phyloP scores from a whole-genome alignment of 805 yeast species.

The Metschnikowia santaceciliae region DNA sequence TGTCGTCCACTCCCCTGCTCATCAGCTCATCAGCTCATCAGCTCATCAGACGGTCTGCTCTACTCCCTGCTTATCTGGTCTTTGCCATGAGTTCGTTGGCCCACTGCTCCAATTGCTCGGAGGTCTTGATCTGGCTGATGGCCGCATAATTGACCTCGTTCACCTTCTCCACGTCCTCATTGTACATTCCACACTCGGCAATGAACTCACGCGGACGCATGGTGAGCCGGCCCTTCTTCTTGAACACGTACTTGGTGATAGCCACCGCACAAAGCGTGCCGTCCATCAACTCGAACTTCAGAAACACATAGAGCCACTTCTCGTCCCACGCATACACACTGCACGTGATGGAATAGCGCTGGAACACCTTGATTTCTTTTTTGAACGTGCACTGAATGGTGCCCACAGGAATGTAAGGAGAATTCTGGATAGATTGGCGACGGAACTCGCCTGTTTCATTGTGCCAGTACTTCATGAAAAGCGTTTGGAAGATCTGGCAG shows the following conservation, averaged over 20 bases:
- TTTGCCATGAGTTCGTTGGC: constrained; percentile 15
- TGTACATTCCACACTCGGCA: constrained; percentile 51
- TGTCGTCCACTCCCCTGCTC: no score
- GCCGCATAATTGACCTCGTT: constrained; percentile 37
- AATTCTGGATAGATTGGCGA: constrained; percentile 22
- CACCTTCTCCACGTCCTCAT: constrained; percentile 45
- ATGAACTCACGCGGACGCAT: constrained; percentile 62
- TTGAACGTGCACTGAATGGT: constrained; percentile 63
- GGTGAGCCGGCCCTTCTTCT: constrained; percentile 67
- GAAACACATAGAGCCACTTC: constrained; percentile 76
- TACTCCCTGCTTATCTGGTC: background rate
- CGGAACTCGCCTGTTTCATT: constrained; percentile 34
- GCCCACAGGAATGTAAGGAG: constrained; percentile 76
- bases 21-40: no score
- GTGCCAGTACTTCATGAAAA: constrained; percentile 45
- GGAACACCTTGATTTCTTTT: constrained; percentile 69
- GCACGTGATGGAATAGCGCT: constrained; percentile 50
- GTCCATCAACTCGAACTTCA: constrained; percentile 43
- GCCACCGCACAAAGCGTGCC: constrained; percentile 50
- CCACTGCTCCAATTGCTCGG: constrained; percentile 34
- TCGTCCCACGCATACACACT: constrained; percentile 77
- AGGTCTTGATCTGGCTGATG: constrained; percentile 34
- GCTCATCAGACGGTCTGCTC: no score
- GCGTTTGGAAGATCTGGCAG: constrained; percentile 51
- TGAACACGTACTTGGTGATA: constrained; percentile 77